These are phyloP conservation scores for Talaromyces wortmannii DNA, from an alignment of 495 filamentous ascomycete species.

Conservation along the genomic window DNA sequence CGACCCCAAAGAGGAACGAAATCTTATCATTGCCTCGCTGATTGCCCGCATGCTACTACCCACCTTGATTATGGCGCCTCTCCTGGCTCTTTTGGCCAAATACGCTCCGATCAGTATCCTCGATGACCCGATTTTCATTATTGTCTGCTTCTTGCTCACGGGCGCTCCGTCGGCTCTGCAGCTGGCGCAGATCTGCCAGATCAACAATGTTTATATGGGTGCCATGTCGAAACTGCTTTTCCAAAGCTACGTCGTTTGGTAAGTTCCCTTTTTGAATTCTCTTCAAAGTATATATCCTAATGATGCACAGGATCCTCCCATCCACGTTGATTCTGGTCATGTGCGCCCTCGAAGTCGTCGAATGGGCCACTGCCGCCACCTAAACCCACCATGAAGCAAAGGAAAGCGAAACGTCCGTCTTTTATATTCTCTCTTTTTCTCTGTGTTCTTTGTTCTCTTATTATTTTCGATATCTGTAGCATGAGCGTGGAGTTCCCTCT, in stretches of 20 bases:
- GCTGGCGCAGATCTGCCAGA: slow-evolving; percentile 95
- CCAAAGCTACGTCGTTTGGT: slow-evolving; percentile 97
- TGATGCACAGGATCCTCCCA: slow-evolving; percentile 70
- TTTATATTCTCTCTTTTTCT: background rate
- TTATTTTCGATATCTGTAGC: background rate
- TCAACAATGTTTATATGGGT: slow-evolving; percentile 90
- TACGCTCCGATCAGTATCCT: slow-evolving; percentile 89
- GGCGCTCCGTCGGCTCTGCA: slow-evolving; percentile 93
- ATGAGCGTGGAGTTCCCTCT: background rate
- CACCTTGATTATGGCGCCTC: slow-evolving; percentile 86
- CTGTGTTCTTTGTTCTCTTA: background rate
- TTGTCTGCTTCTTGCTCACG: slow-evolving; percentile 93
- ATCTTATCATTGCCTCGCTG: slow-evolving; percentile 77
- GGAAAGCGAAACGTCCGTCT: background rate
- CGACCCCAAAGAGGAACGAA: slow-evolving; percentile 62
- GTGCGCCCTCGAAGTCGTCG: slow-evolving; percentile 84
- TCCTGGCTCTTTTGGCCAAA: slow-evolving; percentile 85
- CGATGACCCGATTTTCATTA: slow-evolving; percentile 95
- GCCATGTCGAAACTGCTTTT: slow-evolving; percentile 91
- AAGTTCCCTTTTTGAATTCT: slow-evolving; percentile 17
- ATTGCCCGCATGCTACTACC: slow-evolving; percentile 89
- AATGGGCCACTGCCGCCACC: slow-evolving; percentile 59
- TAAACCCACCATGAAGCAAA: background rate
- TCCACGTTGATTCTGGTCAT: slow-evolving; percentile 88
- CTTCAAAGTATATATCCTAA: slow-evolving; percentile 15